Percentiles rank a stretch among this genome's conserved stretches.
Evolutionary conservation across 208 protist species (phyloP).

Genomic region (Angomonas ambiguus): DNA sequence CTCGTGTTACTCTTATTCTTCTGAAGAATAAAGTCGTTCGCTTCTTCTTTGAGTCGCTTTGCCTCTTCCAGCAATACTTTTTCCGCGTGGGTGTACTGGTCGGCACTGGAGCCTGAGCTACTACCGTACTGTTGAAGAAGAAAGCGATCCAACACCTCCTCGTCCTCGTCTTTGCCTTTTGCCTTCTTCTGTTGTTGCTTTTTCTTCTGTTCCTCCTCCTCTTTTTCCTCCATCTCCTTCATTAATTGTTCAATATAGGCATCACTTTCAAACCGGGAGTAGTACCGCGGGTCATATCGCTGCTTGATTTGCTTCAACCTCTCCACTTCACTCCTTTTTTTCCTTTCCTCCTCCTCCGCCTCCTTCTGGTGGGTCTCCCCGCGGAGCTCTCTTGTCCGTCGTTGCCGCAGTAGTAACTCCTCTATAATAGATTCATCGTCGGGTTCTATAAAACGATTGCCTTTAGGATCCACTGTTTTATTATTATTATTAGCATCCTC

Average conservation of each 20-base stretch:
- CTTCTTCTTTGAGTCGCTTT: neutral
- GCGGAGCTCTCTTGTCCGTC: neutral
- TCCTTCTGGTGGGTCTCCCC: neutral
- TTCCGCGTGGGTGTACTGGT: neutral
- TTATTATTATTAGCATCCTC: too few species aligned
- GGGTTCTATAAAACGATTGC: too few species aligned
- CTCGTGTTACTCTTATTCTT: too few species aligned
- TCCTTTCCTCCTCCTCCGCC: neutral
- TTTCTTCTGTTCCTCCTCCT: neutral
- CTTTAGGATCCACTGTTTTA: too few species aligned
- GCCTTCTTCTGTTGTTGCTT: neutral
- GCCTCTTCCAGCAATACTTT: neutral
- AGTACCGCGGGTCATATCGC: constrained; percentile 2
- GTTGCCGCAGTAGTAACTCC: too few species aligned
- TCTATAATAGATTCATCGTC: neutral
- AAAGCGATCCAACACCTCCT: too few species aligned
- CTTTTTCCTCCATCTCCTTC: neutral
- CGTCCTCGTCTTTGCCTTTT: neutral
- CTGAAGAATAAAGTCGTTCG: neutral
- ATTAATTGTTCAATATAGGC: neutral
- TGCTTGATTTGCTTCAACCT: neutral
- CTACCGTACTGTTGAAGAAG: too few species aligned
- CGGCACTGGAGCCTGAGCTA: too few species aligned
- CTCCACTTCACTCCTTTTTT: neutral
- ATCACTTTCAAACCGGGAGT: neutral